Base-by-base conservation (phyloP, 2,329 filamentous ascomycete genomes). In the Aspergillus costaricaensis region DNA sequence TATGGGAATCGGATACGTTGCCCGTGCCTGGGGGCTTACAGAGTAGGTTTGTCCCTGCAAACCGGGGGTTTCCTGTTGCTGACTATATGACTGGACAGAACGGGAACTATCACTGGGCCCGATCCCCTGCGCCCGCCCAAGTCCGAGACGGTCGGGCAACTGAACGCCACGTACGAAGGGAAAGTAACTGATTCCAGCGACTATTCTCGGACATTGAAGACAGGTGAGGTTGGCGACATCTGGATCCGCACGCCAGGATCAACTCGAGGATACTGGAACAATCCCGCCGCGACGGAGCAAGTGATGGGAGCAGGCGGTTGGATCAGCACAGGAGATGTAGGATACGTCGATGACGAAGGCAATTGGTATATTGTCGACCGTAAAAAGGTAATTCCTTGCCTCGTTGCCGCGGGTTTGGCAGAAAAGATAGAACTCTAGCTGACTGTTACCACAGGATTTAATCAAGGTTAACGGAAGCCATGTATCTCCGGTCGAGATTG, bases 311-410 rank as follows among this genome's bases (percentile, higher is more conserved):
- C 44, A 23, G 44, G 7, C 15, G 44, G 44, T 2, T 49, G 44
- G 44, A 23, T 49, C 44, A 25, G 19, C 23, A 49, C 44, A 15
- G 44, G 44, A 2, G 44, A 49, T 17, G 44, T 49, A n/a, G 44
- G 44, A 5, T 49, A 49, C 9, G 44, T 49, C 14, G 44, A 49
- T 27, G 44, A 49, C n/a, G 23, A 49, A 17, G 44, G 44, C 7
- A 49, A 49, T 15, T 49, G 44, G 44, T 49, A 49, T 49, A 49
- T 49, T 15, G 44, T 49, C 14, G 44, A 49, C 44, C 44, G 44
- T 15, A 49, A 49, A 27, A 49, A 49, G 44, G 44, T 49, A 30
- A 8, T 0, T 5, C 14, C 15, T 27, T 10, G 41, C 2, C 12
- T 0, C 10, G 2, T 15, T 23, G 41, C 12, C 10, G 23, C 15